These are phyloP conservation scores for Colletotrichum tropicicola DNA, from an alignment of 2,329 filamentous ascomycete species.

Conservation along the genomic window DNA sequence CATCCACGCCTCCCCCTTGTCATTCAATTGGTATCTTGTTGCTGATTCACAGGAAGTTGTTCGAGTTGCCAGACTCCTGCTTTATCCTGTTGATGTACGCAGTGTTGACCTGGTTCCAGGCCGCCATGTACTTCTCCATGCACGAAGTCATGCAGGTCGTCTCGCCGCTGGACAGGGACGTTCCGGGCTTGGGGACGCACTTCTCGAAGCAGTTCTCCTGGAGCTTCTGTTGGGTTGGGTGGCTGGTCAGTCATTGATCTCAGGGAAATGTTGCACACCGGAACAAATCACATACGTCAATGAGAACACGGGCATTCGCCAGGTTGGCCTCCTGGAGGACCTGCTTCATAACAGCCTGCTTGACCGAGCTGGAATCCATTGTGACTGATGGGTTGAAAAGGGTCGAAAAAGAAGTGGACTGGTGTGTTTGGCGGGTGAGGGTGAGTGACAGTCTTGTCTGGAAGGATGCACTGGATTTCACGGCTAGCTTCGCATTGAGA, in stretches of 20 bases:
- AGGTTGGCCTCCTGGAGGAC: constrained; percentile 71
- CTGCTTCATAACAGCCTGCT: constrained; percentile 72
- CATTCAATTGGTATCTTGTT: neutral
- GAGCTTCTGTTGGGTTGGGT: constrained; percentile 69
- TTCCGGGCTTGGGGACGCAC: constrained; percentile 76
- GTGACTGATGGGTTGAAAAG: constrained; percentile 33
- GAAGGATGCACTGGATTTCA: constrained; percentile 1
- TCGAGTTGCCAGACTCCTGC: constrained; percentile 57
- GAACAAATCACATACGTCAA: constrained; percentile 71
- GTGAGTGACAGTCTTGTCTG: neutral
- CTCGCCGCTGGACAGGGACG: constrained; percentile 73
- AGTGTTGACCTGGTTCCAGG: constrained; percentile 79
- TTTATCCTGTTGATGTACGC: constrained; percentile 73
- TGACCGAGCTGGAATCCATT: constrained; percentile 68
- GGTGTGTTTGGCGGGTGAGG: neutral
- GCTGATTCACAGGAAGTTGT: neutral
- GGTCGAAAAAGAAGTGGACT: neutral
- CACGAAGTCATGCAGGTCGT: constrained; percentile 77
- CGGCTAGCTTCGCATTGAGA: constrained; percentile 10
- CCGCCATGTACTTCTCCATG: constrained; percentile 86
- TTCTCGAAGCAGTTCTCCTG: constrained; percentile 84
- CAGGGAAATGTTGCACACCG: too few species aligned
- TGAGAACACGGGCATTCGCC: constrained; percentile 74
- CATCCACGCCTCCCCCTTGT: neutral
- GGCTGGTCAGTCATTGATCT: too few species aligned